A percentile compares a stretch with the other conserved stretches of the same genome.
phyloP scores from a whole-genome alignment of 202 grass and related monocot species.

The Alloteropsis angusta region DNA sequence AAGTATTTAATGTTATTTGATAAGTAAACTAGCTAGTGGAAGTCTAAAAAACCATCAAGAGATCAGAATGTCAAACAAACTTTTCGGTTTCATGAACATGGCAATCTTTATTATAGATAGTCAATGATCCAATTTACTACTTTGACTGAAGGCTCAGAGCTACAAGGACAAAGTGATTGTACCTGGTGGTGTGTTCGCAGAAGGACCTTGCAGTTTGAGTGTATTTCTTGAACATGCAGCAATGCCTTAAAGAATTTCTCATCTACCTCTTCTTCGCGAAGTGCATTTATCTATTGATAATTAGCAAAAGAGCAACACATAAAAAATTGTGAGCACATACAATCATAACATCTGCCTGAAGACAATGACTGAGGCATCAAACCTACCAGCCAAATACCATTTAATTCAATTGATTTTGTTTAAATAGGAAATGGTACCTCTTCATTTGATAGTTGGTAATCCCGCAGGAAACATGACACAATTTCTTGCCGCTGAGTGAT shows the following conservation, averaged over 20 bases:
- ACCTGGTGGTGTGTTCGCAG: constrained; percentile 97
- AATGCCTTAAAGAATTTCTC: constrained; percentile 95
- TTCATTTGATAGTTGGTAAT: constrained; percentile 95
- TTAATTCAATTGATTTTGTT: constrained; percentile 1
- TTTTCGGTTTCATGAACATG: background rate
- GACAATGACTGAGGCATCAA: background rate
- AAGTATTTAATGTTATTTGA: background rate
- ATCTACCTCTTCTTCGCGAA: constrained; percentile 80
- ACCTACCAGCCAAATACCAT: background rate
- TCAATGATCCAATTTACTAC: background rate
- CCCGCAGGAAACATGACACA: constrained; percentile 88
- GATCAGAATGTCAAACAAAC: background rate
- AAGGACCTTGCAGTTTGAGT: constrained; percentile 93
- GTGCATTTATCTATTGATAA: constrained; percentile 71
- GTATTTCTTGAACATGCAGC: constrained; percentile 95
- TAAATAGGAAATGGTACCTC: constrained; percentile 42
- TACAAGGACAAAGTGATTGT: background rate
- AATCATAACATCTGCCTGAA: background rate
- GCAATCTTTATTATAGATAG: background rate
- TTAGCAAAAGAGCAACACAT: constrained; percentile 21
- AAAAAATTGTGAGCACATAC: background rate
- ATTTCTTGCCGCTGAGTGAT: constrained; percentile 93
- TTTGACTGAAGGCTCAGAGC: background rate
- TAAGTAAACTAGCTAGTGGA: background rate
- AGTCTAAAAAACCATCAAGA: background rate